Percentiles rank a stretch among this genome's conserved stretches.
phyloP scores from a whole-genome alignment of 2,329 filamentous ascomycete genomes.

The Fusarium sarcochroum region DNA sequence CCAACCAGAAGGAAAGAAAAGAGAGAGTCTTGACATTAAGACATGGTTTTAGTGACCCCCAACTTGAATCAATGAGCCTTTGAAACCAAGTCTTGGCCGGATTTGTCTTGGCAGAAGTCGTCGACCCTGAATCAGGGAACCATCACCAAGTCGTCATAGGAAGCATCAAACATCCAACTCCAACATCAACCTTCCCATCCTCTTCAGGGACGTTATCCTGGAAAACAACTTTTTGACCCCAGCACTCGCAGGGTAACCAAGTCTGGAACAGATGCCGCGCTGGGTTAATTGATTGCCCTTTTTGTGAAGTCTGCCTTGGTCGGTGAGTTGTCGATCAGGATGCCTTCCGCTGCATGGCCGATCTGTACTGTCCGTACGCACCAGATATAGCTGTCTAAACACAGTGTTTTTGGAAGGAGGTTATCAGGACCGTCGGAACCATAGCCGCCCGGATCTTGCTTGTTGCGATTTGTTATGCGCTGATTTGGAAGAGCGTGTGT shows the following conservation, averaged over 20 bases:
- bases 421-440: slow-evolving; percentile 8
- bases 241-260: slow-evolving; percentile 14
- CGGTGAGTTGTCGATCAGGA: slow-evolving; percentile 32
- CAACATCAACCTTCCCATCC: slow-evolving; percentile 22
- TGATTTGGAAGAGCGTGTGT: slow-evolving; percentile 21
- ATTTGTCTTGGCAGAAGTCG: slow-evolving; percentile 5
- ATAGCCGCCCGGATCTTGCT: slow-evolving; percentile 31
- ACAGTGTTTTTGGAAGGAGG: slow-evolving; percentile 7
- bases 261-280: slow-evolving; percentile 31
- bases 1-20: slow-evolving; percentile 11
- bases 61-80: slow-evolving; percentile 31
- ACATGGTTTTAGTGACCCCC: slow-evolving; percentile 13
- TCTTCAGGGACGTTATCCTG: slow-evolving; percentile 19
- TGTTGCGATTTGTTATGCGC: slow-evolving; percentile 27
- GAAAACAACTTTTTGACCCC: slow-evolving; percentile 14
- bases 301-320: slow-evolving; percentile 31
- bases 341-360: background rate
- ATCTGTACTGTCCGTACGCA: slow-evolving; percentile 4
- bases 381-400: background rate
- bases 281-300: slow-evolving; percentile 16
- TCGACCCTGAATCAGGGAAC: slow-evolving; percentile 32
- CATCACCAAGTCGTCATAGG: slow-evolving; percentile 37
- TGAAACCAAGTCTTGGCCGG: slow-evolving; percentile 20
- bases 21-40: slow-evolving; percentile 33
- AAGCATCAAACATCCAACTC: slow-evolving; percentile 11